Percentiles rank a stretch among this genome's conserved stretches.
Conservation (phyloP, 345 rosid genomes). For the Aethionema arabicum region DNA sequence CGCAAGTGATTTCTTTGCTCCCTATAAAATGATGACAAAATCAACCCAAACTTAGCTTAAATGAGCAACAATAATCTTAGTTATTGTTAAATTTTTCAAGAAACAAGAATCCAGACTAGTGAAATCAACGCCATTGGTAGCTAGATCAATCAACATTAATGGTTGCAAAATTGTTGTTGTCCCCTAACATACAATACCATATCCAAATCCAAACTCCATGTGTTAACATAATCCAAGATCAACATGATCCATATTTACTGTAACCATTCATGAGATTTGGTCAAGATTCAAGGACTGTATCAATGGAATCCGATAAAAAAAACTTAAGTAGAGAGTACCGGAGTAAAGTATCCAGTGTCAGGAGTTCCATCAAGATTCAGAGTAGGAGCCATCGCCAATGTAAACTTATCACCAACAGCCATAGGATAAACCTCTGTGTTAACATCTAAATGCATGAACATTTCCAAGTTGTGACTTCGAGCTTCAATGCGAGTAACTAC, state of each 20-base stretch:
- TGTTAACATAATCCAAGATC: not conserved
- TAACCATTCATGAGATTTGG: constrained; percentile 1
- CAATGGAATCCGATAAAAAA: not conserved
- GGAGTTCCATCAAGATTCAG: constrained; percentile 72
- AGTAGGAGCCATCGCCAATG: constrained; percentile 61
- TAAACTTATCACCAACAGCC: constrained; percentile 59
- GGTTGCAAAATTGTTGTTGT: no score
- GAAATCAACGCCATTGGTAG: no score
- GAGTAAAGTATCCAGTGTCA: constrained; percentile 62
- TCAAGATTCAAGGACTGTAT: no score
- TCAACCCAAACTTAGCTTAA: not conserved
- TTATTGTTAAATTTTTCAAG: not conserved
- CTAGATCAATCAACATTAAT: no score
- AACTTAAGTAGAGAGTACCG: constrained; percentile 42
- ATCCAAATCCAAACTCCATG: not conserved
- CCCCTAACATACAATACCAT: not conserved
- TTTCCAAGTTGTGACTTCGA: constrained; percentile 54
- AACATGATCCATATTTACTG: not conserved
- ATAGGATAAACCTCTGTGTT: constrained; percentile 63
- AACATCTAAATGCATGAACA: constrained; percentile 68
- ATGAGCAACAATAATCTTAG: constrained; percentile 10
- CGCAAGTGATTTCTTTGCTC: constrained; percentile 71
- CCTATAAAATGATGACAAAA: constrained; percentile 41
- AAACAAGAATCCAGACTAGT: constrained; percentile 10
- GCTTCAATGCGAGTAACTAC: constrained; percentile 72